Conservation (phyloP, 2,329 filamentous ascomycete genomes). For the Fusarium proliferatum region DNA sequence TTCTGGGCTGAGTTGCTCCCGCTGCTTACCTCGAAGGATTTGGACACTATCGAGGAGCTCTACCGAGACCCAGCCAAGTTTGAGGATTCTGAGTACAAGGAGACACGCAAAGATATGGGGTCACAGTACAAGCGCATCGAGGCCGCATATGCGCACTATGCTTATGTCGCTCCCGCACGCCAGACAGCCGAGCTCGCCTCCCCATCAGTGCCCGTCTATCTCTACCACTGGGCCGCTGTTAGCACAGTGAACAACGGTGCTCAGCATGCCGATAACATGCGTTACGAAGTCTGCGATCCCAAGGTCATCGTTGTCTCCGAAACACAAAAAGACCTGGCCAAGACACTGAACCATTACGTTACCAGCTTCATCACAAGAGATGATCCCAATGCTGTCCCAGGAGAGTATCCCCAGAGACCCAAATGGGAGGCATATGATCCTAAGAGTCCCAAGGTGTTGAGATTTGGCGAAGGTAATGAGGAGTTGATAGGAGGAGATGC, state of each 20-base stretch:
- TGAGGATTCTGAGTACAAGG: slow-evolving; percentile 48
- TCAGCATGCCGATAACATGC: slow-evolving; percentile 60
- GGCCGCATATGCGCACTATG: slow-evolving; percentile 65
- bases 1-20: slow-evolving; percentile 74
- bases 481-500: slow-evolving; percentile 57
- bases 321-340: slow-evolving; percentile 56
- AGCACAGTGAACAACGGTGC: slow-evolving; percentile 57
- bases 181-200: slow-evolving; percentile 56
- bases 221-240: slow-evolving; percentile 58
- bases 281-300: slow-evolving; percentile 58
- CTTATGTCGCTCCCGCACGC: slow-evolving; percentile 62
- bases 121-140: slow-evolving; percentile 65
- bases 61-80: slow-evolving; percentile 67
- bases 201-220: slow-evolving; percentile 29
- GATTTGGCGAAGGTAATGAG: slow-evolving; percentile 59
- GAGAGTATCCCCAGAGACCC: slow-evolving; percentile 42
- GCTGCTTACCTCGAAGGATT: slow-evolving; percentile 61
- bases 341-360: slow-evolving; percentile 58
- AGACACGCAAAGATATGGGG: slow-evolving; percentile 55
- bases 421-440: slow-evolving; percentile 51
- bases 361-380: slow-evolving; percentile 60
- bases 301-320: slow-evolving; percentile 49
- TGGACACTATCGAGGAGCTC: slow-evolving; percentile 63
- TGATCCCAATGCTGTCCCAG: slow-evolving; percentile 54
- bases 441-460: slow-evolving; percentile 49